Evolutionary conservation across 2,329 filamentous ascomycete genomes (phyloP).

Genomic region (Microdochium paspali): DNA sequence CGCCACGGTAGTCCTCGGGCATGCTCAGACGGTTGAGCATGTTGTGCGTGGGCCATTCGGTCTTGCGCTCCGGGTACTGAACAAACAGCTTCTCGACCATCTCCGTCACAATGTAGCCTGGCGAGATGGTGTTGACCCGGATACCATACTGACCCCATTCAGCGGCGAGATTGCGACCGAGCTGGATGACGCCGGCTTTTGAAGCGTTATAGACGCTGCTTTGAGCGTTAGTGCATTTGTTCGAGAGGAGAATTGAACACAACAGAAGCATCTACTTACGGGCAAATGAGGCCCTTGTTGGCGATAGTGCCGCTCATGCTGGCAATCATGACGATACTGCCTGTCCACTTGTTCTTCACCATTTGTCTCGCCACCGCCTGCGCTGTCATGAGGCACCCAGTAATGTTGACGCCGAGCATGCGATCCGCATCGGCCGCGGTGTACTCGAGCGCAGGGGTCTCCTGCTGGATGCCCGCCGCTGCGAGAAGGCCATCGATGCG

Average conservation of each 20-base stretch:
- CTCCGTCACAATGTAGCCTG: slow-evolving; percentile 70
- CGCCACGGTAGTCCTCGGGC: slow-evolving; percentile 62
- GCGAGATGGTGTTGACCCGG: slow-evolving; percentile 72
- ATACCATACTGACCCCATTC: slow-evolving; percentile 69
- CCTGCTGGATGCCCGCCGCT: slow-evolving; percentile 67
- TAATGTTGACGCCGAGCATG: slow-evolving; percentile 80
- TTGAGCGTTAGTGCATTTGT: slow-evolving; percentile 1
- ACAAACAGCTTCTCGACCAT: slow-evolving; percentile 79
- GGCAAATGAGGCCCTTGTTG: slow-evolving; percentile 49
- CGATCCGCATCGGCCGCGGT: slow-evolving; percentile 63
- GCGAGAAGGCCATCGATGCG: slow-evolving; percentile 72
- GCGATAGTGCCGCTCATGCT: slow-evolving; percentile 62
- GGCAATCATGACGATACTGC: slow-evolving; percentile 59
- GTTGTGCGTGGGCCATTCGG: slow-evolving; percentile 72
- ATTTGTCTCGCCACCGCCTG: slow-evolving; percentile 80
- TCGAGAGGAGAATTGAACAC: background rate
- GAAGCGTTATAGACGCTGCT: slow-evolving; percentile 65
- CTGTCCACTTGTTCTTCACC: slow-evolving; percentile 44
- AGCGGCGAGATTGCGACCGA: slow-evolving; percentile 58
- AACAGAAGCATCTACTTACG: slow-evolving; percentile 35
- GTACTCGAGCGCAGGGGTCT: slow-evolving; percentile 76
- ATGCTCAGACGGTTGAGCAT: slow-evolving; percentile 66
- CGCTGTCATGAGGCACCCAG: slow-evolving; percentile 77
- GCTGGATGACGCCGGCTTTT: slow-evolving; percentile 65
- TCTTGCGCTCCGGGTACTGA: slow-evolving; percentile 57